Percentiles rank a stretch among this genome's conserved stretches.
Conservation (phyloP, 2,329 filamentous ascomycete species). For the Sphaerostilbella broomeana region DNA sequence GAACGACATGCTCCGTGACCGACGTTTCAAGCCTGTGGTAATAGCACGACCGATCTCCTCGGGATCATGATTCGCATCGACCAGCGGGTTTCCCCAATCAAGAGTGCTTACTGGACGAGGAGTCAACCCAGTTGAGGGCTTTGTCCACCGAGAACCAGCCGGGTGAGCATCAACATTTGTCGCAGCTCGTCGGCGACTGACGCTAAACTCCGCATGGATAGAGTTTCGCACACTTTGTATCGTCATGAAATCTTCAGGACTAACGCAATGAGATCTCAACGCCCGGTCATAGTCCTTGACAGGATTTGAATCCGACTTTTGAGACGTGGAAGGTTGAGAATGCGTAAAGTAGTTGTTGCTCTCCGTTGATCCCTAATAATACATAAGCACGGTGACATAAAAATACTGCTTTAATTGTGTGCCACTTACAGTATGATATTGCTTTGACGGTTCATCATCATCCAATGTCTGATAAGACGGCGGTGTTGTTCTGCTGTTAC, state of each 20-base stretch:
- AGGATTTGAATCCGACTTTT: slow-evolving; percentile 52
- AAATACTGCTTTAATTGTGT: too few relatives aligned
- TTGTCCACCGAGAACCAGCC: slow-evolving; percentile 25
- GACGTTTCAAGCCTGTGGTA: slow-evolving; percentile 44
- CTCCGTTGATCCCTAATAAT: too few relatives aligned
- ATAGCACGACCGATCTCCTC: slow-evolving; percentile 57
- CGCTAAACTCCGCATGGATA: slow-evolving; percentile 37
- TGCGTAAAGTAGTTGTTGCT: too few relatives aligned
- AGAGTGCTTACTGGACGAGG: slow-evolving; percentile 57
- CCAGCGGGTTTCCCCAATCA: slow-evolving; percentile 38
- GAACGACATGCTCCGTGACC: slow-evolving; percentile 54
- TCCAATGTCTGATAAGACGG: neutral
- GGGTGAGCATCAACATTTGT: slow-evolving; percentile 9
- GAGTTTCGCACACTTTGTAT: slow-evolving; percentile 51
- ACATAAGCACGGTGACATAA: too few relatives aligned
- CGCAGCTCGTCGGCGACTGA: slow-evolving; percentile 2
- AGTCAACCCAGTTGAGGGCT: slow-evolving; percentile 49
- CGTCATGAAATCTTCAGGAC: slow-evolving; percentile 46
- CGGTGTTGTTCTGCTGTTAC: slow-evolving; percentile 10
- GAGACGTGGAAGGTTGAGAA: slow-evolving; percentile 33
- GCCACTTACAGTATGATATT: slow-evolving; percentile 48
- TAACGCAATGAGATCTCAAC: slow-evolving; percentile 54
- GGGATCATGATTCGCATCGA: slow-evolving; percentile 36
- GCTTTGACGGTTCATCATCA: slow-evolving; percentile 1
- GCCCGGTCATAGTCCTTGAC: slow-evolving; percentile 56